Base-by-base conservation (phyloP, 2,329 filamentous ascomycete species). In the Venturia asperata region DNA sequence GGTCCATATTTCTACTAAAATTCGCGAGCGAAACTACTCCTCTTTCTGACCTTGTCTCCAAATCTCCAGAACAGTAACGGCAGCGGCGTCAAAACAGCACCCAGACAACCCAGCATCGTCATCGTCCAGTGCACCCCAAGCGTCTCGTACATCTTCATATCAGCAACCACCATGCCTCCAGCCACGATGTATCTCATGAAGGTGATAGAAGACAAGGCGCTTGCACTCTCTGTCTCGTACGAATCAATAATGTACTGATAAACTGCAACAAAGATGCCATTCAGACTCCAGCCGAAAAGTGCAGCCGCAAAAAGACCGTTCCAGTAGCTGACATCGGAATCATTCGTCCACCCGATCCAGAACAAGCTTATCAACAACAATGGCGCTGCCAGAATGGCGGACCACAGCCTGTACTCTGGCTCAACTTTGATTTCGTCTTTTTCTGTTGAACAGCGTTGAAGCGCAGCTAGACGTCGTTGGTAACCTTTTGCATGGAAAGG, bases 331-430 rank as follows among this genome's bases (percentile, higher is more conserved):
- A 81, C 76, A 21, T 64, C 68, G 0, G 74, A 67, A 41, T 77
- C 75, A 3, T 76, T 75, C 1, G 78, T 78, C 81, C 81, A 83
- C 5, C 78, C 81, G 24, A 83, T 74, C 80, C 80, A 82, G 68
- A 82, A 82, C 0, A 83, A 74, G 0, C 75, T 77, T 13, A 82
- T 70, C 0, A 81, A 79, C 4, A 82, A 73, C 3, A 76, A 69
- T 0, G 72, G 70, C 5, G 77, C 76, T 1, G 78, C 79, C 13
- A 79, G 70, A 67, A 81, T 77, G 34, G 77, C 78, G 37, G 77
- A 77, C 72, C 75, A 78, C 0, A 81, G 72, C 0, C 78, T 72
- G 45, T 74, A 74, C 62, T 62, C 61, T 21, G 61, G 61, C 19
- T 37, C 27, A 5, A 47, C 61, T 13, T 42, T 42, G 43, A 74